Percentiles rank a stretch among this genome's conserved stretches.
Conservation (phyloP, 805 yeast genomes). For the Wickerhamiella shivajii region DNA sequence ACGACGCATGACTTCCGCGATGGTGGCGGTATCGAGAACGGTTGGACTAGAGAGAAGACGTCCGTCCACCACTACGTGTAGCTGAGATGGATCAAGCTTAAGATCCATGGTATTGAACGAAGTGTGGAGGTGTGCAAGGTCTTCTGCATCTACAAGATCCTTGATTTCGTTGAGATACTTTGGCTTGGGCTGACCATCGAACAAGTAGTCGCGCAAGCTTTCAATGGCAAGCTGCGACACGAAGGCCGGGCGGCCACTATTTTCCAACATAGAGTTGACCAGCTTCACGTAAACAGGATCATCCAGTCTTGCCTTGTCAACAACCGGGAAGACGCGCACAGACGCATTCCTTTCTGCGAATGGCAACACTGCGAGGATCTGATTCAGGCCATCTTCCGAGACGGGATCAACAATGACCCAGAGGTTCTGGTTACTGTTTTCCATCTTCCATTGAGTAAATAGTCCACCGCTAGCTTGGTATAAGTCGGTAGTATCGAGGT, state of each 20-base stretch:
- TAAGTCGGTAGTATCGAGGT: conserved; percentile 17
- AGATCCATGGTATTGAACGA: conserved; percentile 1
- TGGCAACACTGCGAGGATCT: conserved; percentile 29
- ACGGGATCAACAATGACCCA: conserved; percentile 50
- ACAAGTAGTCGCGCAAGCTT: conserved; percentile 1
- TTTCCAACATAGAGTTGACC: conserved; percentile 6
- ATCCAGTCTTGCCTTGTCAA: background rate
- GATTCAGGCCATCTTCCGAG: conserved; percentile 27
- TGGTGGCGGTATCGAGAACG: conserved; percentile 1
- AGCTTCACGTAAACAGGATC: conserved; percentile 4
- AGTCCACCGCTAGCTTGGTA: conserved; percentile 2
- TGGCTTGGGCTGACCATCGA: conserved; percentile 5
- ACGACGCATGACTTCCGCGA: conserved; percentile 11
- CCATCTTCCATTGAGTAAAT: conserved; percentile 4
- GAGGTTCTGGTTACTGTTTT: conserved; percentile 19
- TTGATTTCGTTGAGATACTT: conserved; percentile 3
- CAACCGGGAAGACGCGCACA: conserved; percentile 2
- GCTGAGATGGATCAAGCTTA: no score
- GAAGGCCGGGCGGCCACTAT: conserved; percentile 3
- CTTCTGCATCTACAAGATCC: conserved; percentile 1
- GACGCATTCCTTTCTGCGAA: conserved; percentile 9
- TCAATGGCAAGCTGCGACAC: conserved; percentile 6
- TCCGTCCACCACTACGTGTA: no score
- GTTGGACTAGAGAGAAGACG: conserved; percentile 5
- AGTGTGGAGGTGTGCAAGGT: conserved; percentile 2